Base-by-base conservation (phyloP, 805 yeast genomes). In the Myxozyma neglecta region DNA sequence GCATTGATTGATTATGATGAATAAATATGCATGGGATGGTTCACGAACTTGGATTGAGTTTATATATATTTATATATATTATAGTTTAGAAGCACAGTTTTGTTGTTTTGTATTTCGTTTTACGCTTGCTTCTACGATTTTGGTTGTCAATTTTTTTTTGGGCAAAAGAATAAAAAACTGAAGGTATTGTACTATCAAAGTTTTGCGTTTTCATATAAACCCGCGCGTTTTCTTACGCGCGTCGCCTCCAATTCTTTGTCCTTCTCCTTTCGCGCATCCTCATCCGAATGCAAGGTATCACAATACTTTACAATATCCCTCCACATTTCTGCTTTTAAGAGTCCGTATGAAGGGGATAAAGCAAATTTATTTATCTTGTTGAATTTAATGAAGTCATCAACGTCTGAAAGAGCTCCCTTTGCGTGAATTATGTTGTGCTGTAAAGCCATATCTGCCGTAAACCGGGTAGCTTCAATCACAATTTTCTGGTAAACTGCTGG, bases 381-480 rank as follows among this genome's bases (percentile, higher is more conserved):
- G 6, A 43, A 29, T 14, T 52, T 54, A 11, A 68, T 77, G 40
- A 75, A 61, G 29, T 43, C 71, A 56, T 72, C 73, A 4, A 70
- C 77, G 52, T 73, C 76, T 1, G 67, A 65, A 35, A 73, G 53
- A n/a, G 69, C 74, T 7, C 79, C 79, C 37, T 68, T 62, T 1
- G 70, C 71, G 47, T 76, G 73, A 48, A 76, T 68, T 7, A 76
- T 51, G 1, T 73, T 72, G 39, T 57, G 55, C 51, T 68, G 56
- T 5, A 72, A 50, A 10, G 75, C 72, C 57, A 69, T 72, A 40
- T 53, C 55, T n/a, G 70, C 74, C 3, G 74, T 51, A 65, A 73
- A 76, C 37, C 79, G 63, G 43, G 73, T 72, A 16, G 75, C 79
- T 35, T 70, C 70, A 39, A 74, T 60, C 32, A 71, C 71, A 49